Percentiles rank a stretch among this genome's conserved stretches.
These are phyloP conservation scores for Leccinum fibrillosum DNA, from an alignment of 768 basidiomycete genomes.

Conservation along the genomic window DNA sequence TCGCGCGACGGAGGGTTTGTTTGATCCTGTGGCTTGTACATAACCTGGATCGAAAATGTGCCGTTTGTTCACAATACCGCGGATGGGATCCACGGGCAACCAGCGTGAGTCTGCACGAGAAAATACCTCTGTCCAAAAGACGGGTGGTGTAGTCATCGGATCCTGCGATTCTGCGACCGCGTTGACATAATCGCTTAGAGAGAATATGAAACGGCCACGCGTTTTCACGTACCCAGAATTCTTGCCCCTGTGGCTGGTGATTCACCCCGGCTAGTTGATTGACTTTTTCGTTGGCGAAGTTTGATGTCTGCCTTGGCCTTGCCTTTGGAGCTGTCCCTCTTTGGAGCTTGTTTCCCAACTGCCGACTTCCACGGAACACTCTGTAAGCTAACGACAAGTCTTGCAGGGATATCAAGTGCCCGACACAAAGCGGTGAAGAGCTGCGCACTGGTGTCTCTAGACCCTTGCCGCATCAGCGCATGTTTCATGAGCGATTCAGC, in stretches of 20 bases:
- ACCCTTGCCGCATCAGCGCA: constrained; percentile 74
- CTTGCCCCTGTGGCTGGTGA: constrained; percentile 16
- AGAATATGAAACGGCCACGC: constrained; percentile 10
- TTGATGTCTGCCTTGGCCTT: constrained; percentile 43
- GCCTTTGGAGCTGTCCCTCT: constrained; percentile 40
- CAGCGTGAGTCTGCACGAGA: constrained; percentile 88
- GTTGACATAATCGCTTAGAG: constrained; percentile 24
- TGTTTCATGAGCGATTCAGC: constrained; percentile 93
- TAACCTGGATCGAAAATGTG: constrained; percentile 74
- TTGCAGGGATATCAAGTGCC: constrained; percentile 78
- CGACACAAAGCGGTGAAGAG: constrained; percentile 90
- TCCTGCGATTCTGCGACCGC: constrained; percentile 33
- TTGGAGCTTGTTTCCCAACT: constrained; percentile 46
- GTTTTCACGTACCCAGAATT: constrained; percentile 17
- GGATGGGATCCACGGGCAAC: constrained; percentile 90
- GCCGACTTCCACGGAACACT: constrained; percentile 85
- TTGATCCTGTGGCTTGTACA: constrained; percentile 16
- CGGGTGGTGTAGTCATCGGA: constrained; percentile 68
- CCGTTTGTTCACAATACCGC: constrained; percentile 75
- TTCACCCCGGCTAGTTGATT: constrained; percentile 42
- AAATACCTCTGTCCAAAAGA: constrained; percentile 98
- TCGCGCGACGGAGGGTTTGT: constrained; percentile 22
- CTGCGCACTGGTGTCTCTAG: constrained; percentile 83
- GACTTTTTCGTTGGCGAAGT: constrained; percentile 54
- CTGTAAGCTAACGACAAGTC: constrained; percentile 88